Percentiles rank a stretch among this genome's conserved stretches.
phyloP scores from a whole-genome alignment of 768 basidiomycete species.

The Saitozyma sp. region DNA sequence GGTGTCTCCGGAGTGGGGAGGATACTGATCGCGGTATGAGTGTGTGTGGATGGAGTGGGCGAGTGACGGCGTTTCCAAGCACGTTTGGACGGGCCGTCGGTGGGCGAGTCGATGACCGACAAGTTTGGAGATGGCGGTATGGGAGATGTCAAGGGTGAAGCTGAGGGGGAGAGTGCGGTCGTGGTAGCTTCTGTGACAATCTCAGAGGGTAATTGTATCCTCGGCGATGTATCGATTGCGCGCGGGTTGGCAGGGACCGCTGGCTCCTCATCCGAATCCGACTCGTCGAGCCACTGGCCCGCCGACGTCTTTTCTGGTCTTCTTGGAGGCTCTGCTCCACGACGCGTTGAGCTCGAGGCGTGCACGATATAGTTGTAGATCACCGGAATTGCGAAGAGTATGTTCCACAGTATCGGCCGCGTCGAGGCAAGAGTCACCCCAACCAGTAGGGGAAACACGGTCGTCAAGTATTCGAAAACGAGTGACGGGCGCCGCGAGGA shows the following conservation, averaged over 20 bases:
- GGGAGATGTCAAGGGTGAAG: constrained; percentile 2
- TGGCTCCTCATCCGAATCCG: constrained; percentile 46
- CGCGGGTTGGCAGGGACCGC: constrained; percentile 15
- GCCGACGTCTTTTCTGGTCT: constrained; percentile 4
- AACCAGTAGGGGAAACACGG: constrained; percentile 75
- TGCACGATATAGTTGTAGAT: constrained; percentile 2
- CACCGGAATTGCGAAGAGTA: constrained; percentile 28
- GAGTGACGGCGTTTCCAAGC: constrained; percentile 22
- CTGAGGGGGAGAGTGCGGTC: not conserved
- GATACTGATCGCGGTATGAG: constrained; percentile 36
- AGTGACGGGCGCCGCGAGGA: constrained; percentile 6
- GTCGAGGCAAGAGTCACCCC: constrained; percentile 75
- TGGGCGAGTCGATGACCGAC: constrained; percentile 13
- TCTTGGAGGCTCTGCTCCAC: not conserved
- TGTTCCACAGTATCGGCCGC: constrained; percentile 60
- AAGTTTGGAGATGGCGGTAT: constrained; percentile 7
- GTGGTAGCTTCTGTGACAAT: not conserved
- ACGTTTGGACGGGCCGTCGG: constrained; percentile 6
- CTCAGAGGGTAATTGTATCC: constrained; percentile 16
- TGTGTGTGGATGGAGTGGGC: constrained; percentile 23
- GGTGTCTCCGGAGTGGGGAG: constrained; percentile 30
- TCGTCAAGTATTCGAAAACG: constrained; percentile 62
- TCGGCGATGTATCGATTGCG: not conserved
- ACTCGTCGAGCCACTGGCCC: constrained; percentile 47
- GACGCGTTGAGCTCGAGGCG: not conserved